These are phyloP conservation scores for Clarireedia paspali DNA, from an alignment of 2,329 filamentous ascomycete genomes.

Conservation along the genomic window DNA sequence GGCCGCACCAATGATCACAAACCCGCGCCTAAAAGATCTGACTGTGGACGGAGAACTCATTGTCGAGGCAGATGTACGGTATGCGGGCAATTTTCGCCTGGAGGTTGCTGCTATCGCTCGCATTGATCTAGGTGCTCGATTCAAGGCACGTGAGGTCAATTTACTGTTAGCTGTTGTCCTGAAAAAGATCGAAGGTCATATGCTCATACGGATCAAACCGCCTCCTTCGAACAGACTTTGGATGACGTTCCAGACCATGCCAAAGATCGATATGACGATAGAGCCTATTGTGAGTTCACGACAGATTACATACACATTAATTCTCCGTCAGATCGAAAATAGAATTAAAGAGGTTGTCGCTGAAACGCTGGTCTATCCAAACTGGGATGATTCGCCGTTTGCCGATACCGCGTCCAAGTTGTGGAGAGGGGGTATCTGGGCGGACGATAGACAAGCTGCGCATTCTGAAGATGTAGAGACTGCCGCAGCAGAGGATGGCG, in stretches of 20 bases:
- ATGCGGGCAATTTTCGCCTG: conserved; percentile 80
- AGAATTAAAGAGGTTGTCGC: conserved; percentile 89
- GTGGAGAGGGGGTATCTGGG: conserved; percentile 80
- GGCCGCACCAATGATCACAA: conserved; percentile 80
- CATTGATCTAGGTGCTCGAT: conserved; percentile 79
- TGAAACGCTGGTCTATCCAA: conserved; percentile 84
- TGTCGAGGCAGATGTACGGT: conserved; percentile 79
- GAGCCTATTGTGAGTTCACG: conserved; percentile 92
- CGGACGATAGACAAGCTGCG: conserved; percentile 43
- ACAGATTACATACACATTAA: conserved; percentile 90
- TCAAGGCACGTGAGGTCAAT: conserved; percentile 86
- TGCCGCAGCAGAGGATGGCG: conserved; percentile 36
- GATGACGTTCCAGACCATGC: conserved; percentile 90
- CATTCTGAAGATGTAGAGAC: conserved; percentile 32
- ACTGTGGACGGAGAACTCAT: conserved; percentile 87
- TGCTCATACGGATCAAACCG: conserved; percentile 82
- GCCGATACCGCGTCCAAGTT: conserved; percentile 69
- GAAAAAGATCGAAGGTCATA: conserved; percentile 77
- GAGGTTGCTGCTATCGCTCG: conserved; percentile 90
- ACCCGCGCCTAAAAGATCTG: conserved; percentile 78
- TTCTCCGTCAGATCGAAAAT: conserved; percentile 88
- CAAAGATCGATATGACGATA: conserved; percentile 87
- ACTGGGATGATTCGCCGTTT: conserved; percentile 95
- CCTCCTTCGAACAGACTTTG: conserved; percentile 94
- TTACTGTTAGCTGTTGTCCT: conserved; percentile 79